Evolutionary conservation across 2,329 filamentous ascomycete genomes (phyloP), one percentile per base, ranked within the genome.

Genomic region (Neoascochyta sp.): DNA sequence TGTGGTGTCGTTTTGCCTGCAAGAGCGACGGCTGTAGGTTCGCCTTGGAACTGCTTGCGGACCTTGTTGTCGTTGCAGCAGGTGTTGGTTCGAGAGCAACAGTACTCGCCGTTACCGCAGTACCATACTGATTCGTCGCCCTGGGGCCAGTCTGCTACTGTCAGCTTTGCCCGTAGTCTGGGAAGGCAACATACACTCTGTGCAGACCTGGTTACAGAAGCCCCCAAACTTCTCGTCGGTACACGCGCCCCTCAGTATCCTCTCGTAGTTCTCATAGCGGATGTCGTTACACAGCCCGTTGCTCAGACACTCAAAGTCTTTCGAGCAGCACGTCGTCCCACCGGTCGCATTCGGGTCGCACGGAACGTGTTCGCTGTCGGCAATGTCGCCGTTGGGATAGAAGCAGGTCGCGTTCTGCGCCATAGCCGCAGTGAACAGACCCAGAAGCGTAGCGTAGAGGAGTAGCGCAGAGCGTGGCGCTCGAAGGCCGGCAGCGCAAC

Each of bases 201-300:
- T 29, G 15, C 45, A 48, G 5, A 32, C 22, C n/a, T 29, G 21
- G 10, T 26, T 31, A 27, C 45, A 50, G 8, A 22, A 29, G 2
- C 7, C 15, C 7, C 41, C 41, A 32, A 44, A 47, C 9, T 15
- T 32, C 20, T 41, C 24, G 17, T 44, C 40, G 18, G 47, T 50
- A 32, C 47, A 50, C 9, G 35, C 41, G 11, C 45, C 45, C 26
- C 47, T 42, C 13, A 46, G 16, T 8, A 48, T 20, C 16, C 47
- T 30, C 19, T 23, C 9, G 11, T 15, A 44, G 27, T 47, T 43
- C 4, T 34, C 20, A 26, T 50, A 50, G 11, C 45, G 30, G 7
- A 24, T 20, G 24, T 50, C 47, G 10, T 32, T 32, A 24, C 44
- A 50, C 17, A 50, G 32, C 4, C 47, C 45, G 32, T 48, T 50